Base-by-base conservation (phyloP, 495 filamentous ascomycete genomes). In the Melanomma pulvis-pyrius region DNA sequence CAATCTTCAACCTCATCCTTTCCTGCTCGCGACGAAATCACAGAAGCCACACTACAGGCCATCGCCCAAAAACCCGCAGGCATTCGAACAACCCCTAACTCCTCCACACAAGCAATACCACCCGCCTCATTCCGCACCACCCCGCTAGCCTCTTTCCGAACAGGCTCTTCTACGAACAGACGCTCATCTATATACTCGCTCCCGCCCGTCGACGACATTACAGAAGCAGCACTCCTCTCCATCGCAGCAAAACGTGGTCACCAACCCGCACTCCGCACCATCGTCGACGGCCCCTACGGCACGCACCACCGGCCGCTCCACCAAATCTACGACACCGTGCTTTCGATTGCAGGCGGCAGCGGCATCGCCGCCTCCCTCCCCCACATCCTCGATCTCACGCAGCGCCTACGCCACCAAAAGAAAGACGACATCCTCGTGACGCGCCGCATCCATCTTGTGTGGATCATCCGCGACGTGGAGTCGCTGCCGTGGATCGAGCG, bases 211-310 rank as follows among this genome's bases (percentile, higher is more conserved):
- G 19, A 49, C 57, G 57, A 60, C 8, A 32, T 50, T 13, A 50
- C 39, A 12, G 44, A 28, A 22, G 32, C 30, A 8, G 32, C 21
- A 24, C 51, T 54, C 51, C 51, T 19, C 29, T 26, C 51, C 21
- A 54, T 54, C 28, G 51, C 51, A 4, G 3, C n/a, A 19, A 54
- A 29, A 13, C n/a, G 26, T n/a, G 29, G 51, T n/a, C 15, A 7
- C 11, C 29, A 28, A 19, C 44, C 47, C 13, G n/a, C 44, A 9
- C 63, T 67, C 63, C 64, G 64, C 22, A 57, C 56, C 28, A 53
- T 67, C 22, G 34, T 67, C 58, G 56, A 67, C 25, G 64, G 64
- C 17, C 64, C 64, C 15, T 67, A 67, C 54, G 58, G 64, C 46
- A 25, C 46, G 13, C 64, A 67, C 58, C 24, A 41, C 24, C 56